These are phyloP conservation scores for Wickerhamomyces canadensis DNA, from an alignment of 805 yeast genomes.

Conservation along the genomic window DNA sequence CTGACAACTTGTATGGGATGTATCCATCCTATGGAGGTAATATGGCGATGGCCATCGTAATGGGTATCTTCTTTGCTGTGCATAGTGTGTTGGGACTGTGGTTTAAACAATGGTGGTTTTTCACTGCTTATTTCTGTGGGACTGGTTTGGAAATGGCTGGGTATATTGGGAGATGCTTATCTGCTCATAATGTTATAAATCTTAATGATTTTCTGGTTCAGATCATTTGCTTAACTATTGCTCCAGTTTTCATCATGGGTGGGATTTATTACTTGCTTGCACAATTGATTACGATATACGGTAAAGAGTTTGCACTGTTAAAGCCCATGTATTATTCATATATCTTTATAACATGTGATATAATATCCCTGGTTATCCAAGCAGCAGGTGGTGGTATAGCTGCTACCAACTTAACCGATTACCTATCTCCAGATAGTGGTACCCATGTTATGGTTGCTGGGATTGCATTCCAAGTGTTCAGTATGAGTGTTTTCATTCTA, in stretches of 20 bases:
- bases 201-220: constrained; percentile 51
- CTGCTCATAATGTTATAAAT: constrained; percentile 32
- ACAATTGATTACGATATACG: constrained; percentile 58
- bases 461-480: constrained; percentile 65
- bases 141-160: constrained; percentile 60
- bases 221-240: constrained; percentile 63
- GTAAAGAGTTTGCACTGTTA: constrained; percentile 43
- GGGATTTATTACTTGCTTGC: constrained; percentile 73
- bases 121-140: constrained; percentile 50
- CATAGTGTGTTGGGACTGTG: constrained; percentile 40
- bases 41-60: constrained; percentile 47
- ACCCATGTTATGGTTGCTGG: constrained; percentile 73
- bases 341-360: constrained; percentile 61
- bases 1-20: constrained; percentile 30
- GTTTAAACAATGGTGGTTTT: constrained; percentile 62
- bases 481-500: constrained; percentile 56
- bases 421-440: constrained; percentile 37
- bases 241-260: constrained; percentile 82
- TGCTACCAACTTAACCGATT: constrained; percentile 34
- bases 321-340: constrained; percentile 58
- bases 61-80: constrained; percentile 38
- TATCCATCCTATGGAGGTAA: constrained; percentile 56
- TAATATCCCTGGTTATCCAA: constrained; percentile 59
- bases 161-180: constrained; percentile 52
- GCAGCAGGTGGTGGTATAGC: constrained; percentile 77